Conservation (phyloP, 768 basidiomycete genomes). For the Collybiopsis luxurians region DNA sequence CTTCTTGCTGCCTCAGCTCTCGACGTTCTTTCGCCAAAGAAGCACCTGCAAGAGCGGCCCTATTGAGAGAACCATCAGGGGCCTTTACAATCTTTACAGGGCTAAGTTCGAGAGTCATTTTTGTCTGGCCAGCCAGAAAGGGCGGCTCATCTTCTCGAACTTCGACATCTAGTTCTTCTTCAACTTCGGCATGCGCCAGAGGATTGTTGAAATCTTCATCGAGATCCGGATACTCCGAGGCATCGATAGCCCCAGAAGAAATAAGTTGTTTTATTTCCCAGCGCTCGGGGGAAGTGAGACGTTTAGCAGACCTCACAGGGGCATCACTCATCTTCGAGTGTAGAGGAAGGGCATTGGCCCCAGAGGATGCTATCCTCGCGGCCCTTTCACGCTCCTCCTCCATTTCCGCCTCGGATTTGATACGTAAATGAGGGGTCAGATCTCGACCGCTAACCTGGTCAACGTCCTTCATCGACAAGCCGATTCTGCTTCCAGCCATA, state of each 20-base stretch:
- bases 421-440: slow-evolving; percentile 90
- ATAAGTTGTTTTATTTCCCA: slow-evolving; percentile 99
- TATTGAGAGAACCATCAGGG: slow-evolving; percentile 94
- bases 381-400: slow-evolving; percentile 70
- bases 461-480: slow-evolving; percentile 97
- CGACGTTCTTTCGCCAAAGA: slow-evolving; percentile 93
- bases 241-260: slow-evolving; percentile 87
- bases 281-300: slow-evolving; percentile 92
- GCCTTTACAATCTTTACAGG: slow-evolving; percentile 99
- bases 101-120: slow-evolving; percentile 90
- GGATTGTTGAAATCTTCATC: slow-evolving; percentile 84
- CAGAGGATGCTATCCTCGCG: slow-evolving; percentile 59
- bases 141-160: slow-evolving; percentile 95
- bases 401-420: slow-evolving; percentile 92
- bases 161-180: slow-evolving; percentile 97
- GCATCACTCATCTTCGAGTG: slow-evolving; percentile 47
- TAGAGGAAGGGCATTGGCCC: slow-evolving; percentile 86
- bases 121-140: slow-evolving; percentile 95
- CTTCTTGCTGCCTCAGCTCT: slow-evolving; percentile 92
- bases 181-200: slow-evolving; percentile 78
- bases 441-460: slow-evolving; percentile 90
- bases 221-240: slow-evolving; percentile 92
- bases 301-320: slow-evolving; percentile 75
- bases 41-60: slow-evolving; percentile 92
- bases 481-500: slow-evolving; percentile 73